Evolutionary conservation across 2,329 filamentous ascomycete species (phyloP), one percentile per base, ranked within the genome.

Genomic region (Trichophyton equinum): DNA sequence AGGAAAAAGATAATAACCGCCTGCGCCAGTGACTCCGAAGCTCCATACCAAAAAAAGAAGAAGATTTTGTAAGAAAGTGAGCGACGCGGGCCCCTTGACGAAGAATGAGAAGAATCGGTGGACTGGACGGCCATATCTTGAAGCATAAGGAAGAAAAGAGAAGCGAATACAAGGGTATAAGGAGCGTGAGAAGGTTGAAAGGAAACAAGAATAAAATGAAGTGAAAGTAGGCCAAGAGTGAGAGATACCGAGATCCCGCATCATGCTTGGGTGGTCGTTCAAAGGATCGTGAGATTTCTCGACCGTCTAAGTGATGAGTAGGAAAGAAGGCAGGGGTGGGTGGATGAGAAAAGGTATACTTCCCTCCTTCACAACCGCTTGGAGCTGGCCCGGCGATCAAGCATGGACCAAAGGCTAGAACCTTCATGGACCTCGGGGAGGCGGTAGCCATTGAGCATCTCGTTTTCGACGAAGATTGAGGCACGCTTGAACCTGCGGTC

Each of bases 401-500:
- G 18, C 40, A 36, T 59, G 44, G 57, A 59, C 40, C 36, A 46
- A 27, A 59, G 57, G 42, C 22, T 47, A n/a, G 57, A 59, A 38
- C 57, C 57, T 46, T 59, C 44, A 9, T 59, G 46, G 20, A 63
- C 22, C 18, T 73, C 69, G 20, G 80, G 77, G 59, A 85, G 73
- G 55, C 73, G 69, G 70, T 85, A 85, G 59, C 81, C 82, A 65
- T 81, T 82, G 62, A 78, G 75, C 64, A 96, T 79, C 72, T 92
- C 87, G 18, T 79, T 79, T 72, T 91, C 85, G 60, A 96, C 92
- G 67, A 88, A 91, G 20, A 83, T 76, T 18, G 94, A 89, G 8
- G 89, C 89, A 60, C 86, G 82, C 79, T 95, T 95, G 79, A 90
- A 97, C 59, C 88, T 85, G 71, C 86, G 88, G 72, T 95, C 88